Evolutionary conservation across 768 basidiomycete genomes (phyloP).

Genomic region (Termitomyces bulborhizus): DNA sequence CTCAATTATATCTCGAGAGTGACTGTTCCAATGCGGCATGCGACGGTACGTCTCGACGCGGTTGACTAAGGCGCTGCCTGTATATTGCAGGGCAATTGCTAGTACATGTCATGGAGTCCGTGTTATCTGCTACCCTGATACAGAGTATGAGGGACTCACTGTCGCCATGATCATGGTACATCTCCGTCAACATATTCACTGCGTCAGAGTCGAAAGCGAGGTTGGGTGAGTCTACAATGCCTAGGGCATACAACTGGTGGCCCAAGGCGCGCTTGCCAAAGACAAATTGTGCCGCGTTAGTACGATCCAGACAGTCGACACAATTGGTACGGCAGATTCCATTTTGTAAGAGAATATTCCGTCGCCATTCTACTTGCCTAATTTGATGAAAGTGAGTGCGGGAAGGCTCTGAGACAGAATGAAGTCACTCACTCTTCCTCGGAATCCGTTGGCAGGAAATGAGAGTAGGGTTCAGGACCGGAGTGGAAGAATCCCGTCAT

Average conservation of each 20-base stretch:
- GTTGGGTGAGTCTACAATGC: conserved; percentile 79
- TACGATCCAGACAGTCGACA: conserved; percentile 94
- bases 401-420: neutral
- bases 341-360: conserved; percentile 74
- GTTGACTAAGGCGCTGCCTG: conserved; percentile 93
- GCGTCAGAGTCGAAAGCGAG: conserved; percentile 91
- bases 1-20: conserved; percentile 94
- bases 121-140: neutral
- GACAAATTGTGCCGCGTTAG: conserved; percentile 95
- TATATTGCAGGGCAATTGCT: conserved; percentile 93
- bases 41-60: conserved; percentile 93
- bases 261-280: conserved; percentile 93
- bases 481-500: conserved; percentile 95
- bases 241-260: conserved; percentile 92
- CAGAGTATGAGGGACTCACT: conserved; percentile 42
- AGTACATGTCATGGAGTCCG: neutral
- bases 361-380: conserved; percentile 45
- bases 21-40: conserved; percentile 96
- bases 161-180: conserved; percentile 98
- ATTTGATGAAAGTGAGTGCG: neutral
- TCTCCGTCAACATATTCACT: conserved; percentile 94
- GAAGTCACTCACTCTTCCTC: conserved; percentile 29
- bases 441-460: conserved; percentile 47
- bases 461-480: conserved; percentile 79
- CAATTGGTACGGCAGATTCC: conserved; percentile 94